phyloP scores from a whole-genome alignment of 768 basidiomycete species.

The Lactarius akahatsu region DNA sequence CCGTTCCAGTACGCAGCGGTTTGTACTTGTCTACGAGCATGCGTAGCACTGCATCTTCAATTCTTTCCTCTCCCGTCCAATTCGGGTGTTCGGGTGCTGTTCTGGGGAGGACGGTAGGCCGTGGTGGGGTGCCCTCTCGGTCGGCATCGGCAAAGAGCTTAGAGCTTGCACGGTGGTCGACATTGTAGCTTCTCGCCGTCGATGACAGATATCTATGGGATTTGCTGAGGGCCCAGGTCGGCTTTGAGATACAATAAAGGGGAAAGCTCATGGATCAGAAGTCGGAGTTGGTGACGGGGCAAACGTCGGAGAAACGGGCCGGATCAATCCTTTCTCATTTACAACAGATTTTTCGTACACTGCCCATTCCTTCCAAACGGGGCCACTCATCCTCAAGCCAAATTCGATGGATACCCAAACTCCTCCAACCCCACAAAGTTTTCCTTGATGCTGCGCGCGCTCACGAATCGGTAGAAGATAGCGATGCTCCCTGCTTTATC shows the following conservation, averaged over 20 bases:
- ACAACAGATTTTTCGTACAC: background rate
- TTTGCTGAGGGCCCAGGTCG: background rate
- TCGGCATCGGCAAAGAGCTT: constrained; percentile 70
- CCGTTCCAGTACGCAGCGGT: constrained; percentile 62
- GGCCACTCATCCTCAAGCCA: constrained; percentile 46
- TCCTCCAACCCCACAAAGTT: constrained; percentile 84
- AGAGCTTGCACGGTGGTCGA: constrained; percentile 45
- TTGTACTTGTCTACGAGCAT: constrained; percentile 90
- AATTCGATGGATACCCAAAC: constrained; percentile 85
- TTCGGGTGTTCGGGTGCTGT: constrained; percentile 52
- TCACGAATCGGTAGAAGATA: constrained; percentile 79
- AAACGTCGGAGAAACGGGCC: background rate
- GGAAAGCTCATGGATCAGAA: background rate
- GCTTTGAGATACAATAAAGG: background rate
- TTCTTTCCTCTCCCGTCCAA: constrained; percentile 77
- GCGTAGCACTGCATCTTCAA: constrained; percentile 67
- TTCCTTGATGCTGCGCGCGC: constrained; percentile 94
- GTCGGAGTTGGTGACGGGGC: background rate
- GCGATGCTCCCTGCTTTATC: constrained; percentile 91
- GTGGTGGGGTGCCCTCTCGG: constrained; percentile 28
- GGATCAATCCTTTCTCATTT: background rate
- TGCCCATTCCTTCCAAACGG: background rate
- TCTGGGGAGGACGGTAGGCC: constrained; percentile 33
- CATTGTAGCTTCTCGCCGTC: background rate
- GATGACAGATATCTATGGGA: constrained; percentile 7